Evolutionary conservation across 441 rosid genomes (phyloP).

Genomic region (Mallotus repandus): DNA sequence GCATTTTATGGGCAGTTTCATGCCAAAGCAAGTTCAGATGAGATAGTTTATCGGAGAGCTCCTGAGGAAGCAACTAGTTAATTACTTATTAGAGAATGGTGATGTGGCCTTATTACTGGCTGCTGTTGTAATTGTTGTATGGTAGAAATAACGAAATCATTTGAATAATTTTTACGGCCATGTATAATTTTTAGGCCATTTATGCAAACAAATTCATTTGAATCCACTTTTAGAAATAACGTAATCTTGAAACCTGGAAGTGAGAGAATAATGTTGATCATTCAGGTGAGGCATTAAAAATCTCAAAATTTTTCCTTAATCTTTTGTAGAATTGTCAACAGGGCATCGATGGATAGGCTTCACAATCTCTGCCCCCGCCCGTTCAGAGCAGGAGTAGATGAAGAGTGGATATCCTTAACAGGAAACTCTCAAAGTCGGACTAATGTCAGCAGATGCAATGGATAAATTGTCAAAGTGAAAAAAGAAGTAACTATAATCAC

Average conservation of each 20-base stretch:
- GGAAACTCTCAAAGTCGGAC: no score
- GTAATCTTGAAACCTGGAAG: background rate
- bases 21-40: constrained; percentile 53
- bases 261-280: background rate
- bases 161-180: background rate
- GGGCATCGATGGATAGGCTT: no score
- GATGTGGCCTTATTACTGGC: background rate
- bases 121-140: background rate
- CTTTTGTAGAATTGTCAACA: no score
- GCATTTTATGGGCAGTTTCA: constrained; percentile 87
- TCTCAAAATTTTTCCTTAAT: background rate
- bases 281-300: background rate
- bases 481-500: no score
- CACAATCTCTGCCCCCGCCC: no score
- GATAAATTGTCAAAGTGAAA: no score
- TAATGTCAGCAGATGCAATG: no score
- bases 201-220: background rate
- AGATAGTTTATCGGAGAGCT: constrained; percentile 53
- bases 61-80: constrained; percentile 40
- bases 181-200: background rate
- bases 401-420: no score
- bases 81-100: background rate
- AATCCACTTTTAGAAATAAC: background rate
- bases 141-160: no score
- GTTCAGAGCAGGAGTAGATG: no score